Evolutionary conservation across 768 basidiomycete species (phyloP).

Genomic region (Tephrocybe sp.): DNA sequence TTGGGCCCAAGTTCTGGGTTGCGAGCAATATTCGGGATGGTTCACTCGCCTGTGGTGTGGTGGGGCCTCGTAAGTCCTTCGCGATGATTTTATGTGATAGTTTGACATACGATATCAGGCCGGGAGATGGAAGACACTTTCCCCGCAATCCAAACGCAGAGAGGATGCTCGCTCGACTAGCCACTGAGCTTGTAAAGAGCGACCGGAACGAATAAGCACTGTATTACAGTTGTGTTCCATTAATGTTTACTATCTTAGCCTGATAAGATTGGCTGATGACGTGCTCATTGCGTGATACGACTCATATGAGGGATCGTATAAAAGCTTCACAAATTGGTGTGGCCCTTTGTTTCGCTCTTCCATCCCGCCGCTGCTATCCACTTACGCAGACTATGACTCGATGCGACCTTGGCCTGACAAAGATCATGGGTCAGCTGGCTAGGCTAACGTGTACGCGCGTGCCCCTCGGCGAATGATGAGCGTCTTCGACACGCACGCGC

Average conservation of each 20-base stretch:
- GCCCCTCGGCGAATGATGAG: background rate
- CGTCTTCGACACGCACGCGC: too few species aligned
- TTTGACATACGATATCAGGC: slow-evolving; percentile 30
- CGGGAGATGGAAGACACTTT: slow-evolving; percentile 66
- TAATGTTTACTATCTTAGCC: background rate
- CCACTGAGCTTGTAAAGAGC: slow-evolving; percentile 53
- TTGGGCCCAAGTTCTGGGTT: slow-evolving; percentile 67
- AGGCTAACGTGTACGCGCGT: background rate
- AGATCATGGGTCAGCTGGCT: slow-evolving; percentile 8
- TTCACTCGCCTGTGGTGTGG: slow-evolving; percentile 53
- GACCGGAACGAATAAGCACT: slow-evolving; percentile 45
- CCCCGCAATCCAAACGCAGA: slow-evolving; percentile 69
- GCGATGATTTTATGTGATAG: background rate
- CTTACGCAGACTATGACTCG: background rate
- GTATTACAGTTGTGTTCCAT: background rate
- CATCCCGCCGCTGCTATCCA: background rate
- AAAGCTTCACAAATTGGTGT: background rate
- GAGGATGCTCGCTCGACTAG: slow-evolving; percentile 62
- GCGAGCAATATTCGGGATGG: slow-evolving; percentile 51
- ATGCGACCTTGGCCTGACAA: slow-evolving; percentile 1
- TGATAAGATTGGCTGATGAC: slow-evolving; percentile 2
- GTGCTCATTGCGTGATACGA: slow-evolving; percentile 19
- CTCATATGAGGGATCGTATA: slow-evolving; percentile 16
- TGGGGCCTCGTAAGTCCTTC: slow-evolving; percentile 55
- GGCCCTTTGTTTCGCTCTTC: background rate